phyloP scores from a whole-genome alignment of 2,329 filamentous ascomycete genomes.

The Zymoseptoria ardabiliae region DNA sequence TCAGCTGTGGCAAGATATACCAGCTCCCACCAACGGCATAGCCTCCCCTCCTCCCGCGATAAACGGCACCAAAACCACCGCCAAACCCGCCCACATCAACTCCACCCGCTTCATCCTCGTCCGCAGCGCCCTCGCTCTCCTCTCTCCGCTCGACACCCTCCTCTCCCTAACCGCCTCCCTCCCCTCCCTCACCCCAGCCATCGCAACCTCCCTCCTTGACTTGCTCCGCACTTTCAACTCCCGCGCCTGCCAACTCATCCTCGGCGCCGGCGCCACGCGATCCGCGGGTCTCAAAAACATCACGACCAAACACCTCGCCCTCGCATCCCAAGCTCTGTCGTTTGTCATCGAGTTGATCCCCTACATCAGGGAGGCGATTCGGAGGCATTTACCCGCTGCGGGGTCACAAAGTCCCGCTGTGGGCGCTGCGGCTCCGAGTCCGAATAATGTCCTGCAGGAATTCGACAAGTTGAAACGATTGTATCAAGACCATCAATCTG shows the following conservation, averaged over 20 bases:
- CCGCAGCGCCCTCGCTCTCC: conserved; percentile 70
- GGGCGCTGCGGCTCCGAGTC: conserved; percentile 1
- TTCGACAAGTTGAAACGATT: conserved; percentile 82
- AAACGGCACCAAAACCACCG: conserved; percentile 13
- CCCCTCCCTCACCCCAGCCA: conserved; percentile 82
- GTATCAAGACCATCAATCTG: conserved; percentile 82
- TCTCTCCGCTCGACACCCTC: conserved; percentile 75
- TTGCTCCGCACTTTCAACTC: conserved; percentile 94
- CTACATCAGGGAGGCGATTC: conserved; percentile 83
- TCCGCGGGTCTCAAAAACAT: conserved; percentile 92
- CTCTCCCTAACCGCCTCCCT: conserved; percentile 73
- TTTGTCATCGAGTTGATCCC: conserved; percentile 84
- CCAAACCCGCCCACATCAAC: conserved; percentile 61
- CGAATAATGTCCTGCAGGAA: conserved; percentile 52
- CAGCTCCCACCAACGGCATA: conserved; percentile 5
- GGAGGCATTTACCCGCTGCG: conserved; percentile 54
- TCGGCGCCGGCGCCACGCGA: conserved; percentile 83
- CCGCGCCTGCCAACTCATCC: conserved; percentile 88
- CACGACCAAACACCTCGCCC: conserved; percentile 86
- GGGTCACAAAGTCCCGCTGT: conserved; percentile 41
- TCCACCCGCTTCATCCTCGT: conserved; percentile 80
- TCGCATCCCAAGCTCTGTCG: conserved; percentile 80
- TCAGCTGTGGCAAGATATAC: conserved; percentile 42
- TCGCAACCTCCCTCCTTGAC: conserved; percentile 70
- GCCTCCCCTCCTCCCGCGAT: conserved; percentile 4